Conservation (phyloP, 2,329 filamentous ascomycete genomes). For the Xylaria sp. region DNA sequence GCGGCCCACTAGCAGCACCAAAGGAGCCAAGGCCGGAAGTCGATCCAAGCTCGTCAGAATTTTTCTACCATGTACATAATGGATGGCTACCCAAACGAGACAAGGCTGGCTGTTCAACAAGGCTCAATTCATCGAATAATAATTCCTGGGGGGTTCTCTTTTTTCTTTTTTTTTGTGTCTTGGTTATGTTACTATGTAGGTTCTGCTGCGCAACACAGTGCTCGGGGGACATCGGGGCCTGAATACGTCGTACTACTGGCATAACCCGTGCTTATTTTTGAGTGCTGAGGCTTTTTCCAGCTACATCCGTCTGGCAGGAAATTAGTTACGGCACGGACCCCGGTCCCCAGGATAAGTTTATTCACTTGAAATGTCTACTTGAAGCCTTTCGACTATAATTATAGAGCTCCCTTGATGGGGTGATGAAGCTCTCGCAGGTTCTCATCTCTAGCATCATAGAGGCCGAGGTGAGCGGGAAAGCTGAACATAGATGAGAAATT, state of each 20-base stretch:
- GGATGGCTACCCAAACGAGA: conserved; percentile 37
- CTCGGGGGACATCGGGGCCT: background rate
- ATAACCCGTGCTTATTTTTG: background rate
- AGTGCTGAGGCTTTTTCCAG: background rate
- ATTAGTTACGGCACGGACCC: too few relatives aligned
- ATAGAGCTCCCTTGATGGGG: too few relatives aligned
- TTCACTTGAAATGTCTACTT: background rate
- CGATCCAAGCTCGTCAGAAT: conserved; percentile 32
- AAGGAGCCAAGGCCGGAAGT: conserved; percentile 17
- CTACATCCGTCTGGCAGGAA: background rate
- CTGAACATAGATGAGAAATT: conserved; percentile 1
- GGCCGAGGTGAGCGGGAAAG: too few relatives aligned
- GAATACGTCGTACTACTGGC: background rate
- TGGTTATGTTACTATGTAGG: background rate
- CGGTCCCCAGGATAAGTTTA: background rate
- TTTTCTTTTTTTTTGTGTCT: background rate
- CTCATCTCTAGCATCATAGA: too few relatives aligned
- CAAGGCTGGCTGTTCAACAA: conserved; percentile 39
- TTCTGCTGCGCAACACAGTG: background rate
- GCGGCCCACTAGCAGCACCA: conserved; percentile 19
- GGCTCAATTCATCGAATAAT: too few relatives aligned
- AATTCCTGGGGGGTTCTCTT: too few relatives aligned
- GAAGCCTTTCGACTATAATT: too few relatives aligned
- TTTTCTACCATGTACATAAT: conserved; percentile 25
- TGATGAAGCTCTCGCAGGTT: too few relatives aligned